Base-by-base conservation (phyloP, 2,329 filamentous ascomycete genomes). In the Apiospora rasikravindrae region DNA sequence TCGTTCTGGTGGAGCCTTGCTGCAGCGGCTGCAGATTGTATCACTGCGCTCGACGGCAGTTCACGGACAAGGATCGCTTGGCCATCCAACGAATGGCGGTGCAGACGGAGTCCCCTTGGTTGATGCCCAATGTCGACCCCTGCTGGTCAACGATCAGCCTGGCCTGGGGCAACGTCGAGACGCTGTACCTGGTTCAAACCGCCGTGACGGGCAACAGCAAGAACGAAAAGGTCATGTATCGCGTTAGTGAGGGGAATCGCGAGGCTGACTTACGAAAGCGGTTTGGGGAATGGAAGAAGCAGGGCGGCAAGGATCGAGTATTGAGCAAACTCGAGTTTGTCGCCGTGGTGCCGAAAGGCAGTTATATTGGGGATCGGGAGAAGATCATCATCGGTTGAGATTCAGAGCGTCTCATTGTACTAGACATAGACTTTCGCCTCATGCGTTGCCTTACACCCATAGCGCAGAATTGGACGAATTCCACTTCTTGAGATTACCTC, bases 281-380 rank as follows among this genome's bases (percentile, higher is more conserved):
- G 1, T 81, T 81, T 47, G 72, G 77, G 2, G 64, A 76, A n/a
- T 81, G 80, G 80, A 81, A 81, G 73, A 77, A 78, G 71, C 73
- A 57, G 0, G 42, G 14, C 1, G 80, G 80, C 7, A 70, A 73
- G 42, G 5, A 74, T 4, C 47, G 69, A 22, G 72, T 70, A 10
- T 26, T 81, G 13, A 67, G 49, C 24, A 76, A 70, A 1, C 33
- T 81, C 2, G 78, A 80, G 64, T 80, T 80, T 69, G 79, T 80
- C 49, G 72, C 73, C 4, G 73, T 80, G 4, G 74, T 75, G 4
- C 67, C 76, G 22, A 75, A 75, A 51, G 80, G 79, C 37, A 2
- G 4, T 11, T 37, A 16, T 70, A 80, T 78, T 1, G 77, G 78
- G 4, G 69, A 70, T 7, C 74, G 70, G 1, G 75, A 78, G 61